Base-by-base conservation (phyloP, 306 rosid species). In the Vicia sativa region DNA sequence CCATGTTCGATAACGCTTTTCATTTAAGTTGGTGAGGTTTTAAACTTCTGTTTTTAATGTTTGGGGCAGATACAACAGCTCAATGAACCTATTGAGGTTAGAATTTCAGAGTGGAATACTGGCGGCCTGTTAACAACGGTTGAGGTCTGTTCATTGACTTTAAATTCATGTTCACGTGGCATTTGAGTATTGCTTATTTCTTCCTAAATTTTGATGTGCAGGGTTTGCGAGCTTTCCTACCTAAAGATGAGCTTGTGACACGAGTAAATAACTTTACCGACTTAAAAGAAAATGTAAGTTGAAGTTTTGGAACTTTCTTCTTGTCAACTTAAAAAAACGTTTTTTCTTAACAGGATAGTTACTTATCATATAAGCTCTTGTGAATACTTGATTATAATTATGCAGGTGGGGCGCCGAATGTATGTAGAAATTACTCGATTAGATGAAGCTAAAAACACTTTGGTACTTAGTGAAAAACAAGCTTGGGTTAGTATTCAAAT, bases 171-270 rank as follows among this genome's bases (percentile, higher is more conserved):
- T 37, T 35, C 53, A 23, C 50, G 25, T 72, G 59, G 48, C 62
- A 62, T 31, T 59, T 26, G 64, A 28, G 5, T 29, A 61, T 16
- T 53, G 66, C 28, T 66, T 46, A 66, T 74, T 34, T 43, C 43
- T 66, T 75, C 45, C 15, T 62, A 26, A 39, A 21, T 70, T 73
- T 76, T 28, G 43, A 12, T 75, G 72, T 65, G 65, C 89, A 93
- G 99, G 99, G 99, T 58, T 74, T 88, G 79, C 82, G 97, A 46
- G 97, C 95, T 75, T 93, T 90, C 71, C 77, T 93, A 72, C 96
- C 99, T 34, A 93, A 90, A 80, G 80, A 87, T 14, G 99, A 90
- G 79, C 88, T 93, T 70, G 56, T 85, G 77, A 90, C 77, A 54
- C 82, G 83, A 87, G 87, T 78, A 66, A 83, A 87, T 76, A 86